Conservation (phyloP, 257 asterid genomes). For the Solanum peruvianum region DNA sequence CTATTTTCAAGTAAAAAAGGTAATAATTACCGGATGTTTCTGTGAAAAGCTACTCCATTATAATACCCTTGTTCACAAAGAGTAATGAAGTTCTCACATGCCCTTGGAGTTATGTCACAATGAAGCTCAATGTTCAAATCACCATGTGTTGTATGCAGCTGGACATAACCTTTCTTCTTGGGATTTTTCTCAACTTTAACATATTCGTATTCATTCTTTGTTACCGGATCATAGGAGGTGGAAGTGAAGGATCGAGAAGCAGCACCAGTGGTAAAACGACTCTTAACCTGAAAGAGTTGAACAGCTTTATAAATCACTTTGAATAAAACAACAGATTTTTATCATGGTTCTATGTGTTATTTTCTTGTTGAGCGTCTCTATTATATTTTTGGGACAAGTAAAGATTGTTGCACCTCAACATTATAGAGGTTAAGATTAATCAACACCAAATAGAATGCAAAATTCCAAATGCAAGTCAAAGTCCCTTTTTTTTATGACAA, state of each 20-base stretch:
- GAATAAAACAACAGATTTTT: not conserved
- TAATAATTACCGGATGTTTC: conserved; percentile 64
- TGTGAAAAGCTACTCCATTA: conserved; percentile 77
- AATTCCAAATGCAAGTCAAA: not conserved
- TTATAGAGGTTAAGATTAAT: not conserved
- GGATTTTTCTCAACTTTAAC: conserved; percentile 97
- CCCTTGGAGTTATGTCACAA: conserved; percentile 83
- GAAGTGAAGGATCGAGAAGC: conserved; percentile 98
- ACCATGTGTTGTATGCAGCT: conserved; percentile 89
- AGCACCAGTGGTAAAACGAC: conserved; percentile 91
- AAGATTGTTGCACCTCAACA: not conserved
- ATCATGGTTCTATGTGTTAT: not conserved
- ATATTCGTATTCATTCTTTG: conserved; percentile 76
- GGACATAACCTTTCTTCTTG: conserved; percentile 73
- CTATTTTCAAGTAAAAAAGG: not conserved
- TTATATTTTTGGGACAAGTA: not conserved
- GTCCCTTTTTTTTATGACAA: not conserved
- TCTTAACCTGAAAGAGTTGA: conserved; percentile 59
- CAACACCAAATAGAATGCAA: not conserved
- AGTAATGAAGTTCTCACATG: conserved; percentile 88
- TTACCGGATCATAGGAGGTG: conserved; percentile 84
- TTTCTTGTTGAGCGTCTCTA: not conserved
- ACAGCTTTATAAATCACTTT: conserved; percentile 4
- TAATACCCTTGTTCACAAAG: conserved; percentile 86
- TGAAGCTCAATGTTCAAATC: conserved; percentile 95